A percentile compares a stretch with the other conserved stretches of the same genome.
Conservation (phyloP, 495 filamentous ascomycete species). For the Neurospora sp. region DNA sequence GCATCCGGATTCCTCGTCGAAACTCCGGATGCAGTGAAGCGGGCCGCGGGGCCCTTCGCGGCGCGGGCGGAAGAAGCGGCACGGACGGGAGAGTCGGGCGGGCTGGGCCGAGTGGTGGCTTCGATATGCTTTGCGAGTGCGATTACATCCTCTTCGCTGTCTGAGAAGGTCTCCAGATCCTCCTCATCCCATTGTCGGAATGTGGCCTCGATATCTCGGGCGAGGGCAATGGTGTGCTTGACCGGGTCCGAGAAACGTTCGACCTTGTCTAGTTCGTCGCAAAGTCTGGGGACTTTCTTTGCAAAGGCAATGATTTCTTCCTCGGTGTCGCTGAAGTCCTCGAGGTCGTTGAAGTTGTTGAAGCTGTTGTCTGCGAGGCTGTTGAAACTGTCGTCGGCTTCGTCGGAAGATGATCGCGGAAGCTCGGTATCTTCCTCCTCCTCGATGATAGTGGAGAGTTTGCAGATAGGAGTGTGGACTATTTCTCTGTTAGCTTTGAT, state of each 20-base stretch:
- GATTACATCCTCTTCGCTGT: fast-evolving
- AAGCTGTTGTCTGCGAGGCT: background rate
- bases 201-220: background rate
- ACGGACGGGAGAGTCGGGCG: background rate
- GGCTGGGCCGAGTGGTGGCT: background rate
- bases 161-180: fast-evolving
- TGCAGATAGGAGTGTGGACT: background rate
- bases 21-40: too few species aligned
- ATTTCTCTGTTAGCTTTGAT: background rate
- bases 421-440: background rate
- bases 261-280: background rate
- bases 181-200: background rate
- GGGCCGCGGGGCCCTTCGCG: background rate
- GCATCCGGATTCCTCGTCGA: too few species aligned
- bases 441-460: background rate
- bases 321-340: fast-evolving
- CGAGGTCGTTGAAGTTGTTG: background rate
- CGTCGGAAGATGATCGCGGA: background rate
- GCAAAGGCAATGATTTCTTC: background rate
- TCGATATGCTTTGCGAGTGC: background rate
- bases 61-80: background rate
- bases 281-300: background rate
- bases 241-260: background rate
- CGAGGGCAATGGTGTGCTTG: background rate
- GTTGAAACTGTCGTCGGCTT: background rate